Base-by-base conservation (phyloP, 129 eudicot species). In the Tanacetum coccineum region DNA sequence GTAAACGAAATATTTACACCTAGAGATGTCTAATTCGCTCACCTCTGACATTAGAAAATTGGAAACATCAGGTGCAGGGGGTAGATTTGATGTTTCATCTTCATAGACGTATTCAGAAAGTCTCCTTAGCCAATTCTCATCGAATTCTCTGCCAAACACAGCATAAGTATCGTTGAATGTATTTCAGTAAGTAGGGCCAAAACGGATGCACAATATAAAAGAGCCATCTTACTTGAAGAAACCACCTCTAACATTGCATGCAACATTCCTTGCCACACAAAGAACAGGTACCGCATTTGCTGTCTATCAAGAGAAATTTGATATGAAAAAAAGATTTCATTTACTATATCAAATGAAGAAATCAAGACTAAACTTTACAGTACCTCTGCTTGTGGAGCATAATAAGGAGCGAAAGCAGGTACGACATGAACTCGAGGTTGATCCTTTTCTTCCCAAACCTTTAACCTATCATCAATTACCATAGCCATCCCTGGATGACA, bases 361-460 rank as follows among this genome's bases (percentile, higher is more conserved):
- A 62, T 42, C 48, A 44, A 66, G 15, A 76, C 40, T 30, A 15
- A 61, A 74, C 18, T 62, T 44, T n/a, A 69, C 12, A 61, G 40
- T 72, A 94, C 99, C 99, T 94, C 99, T 40, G 99, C 99, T 56
- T 89, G 97, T 11, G 99, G 99, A 66, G 99, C 97, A 79, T 84
- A 89, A 74, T 94, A 94, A 44, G 99, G 99, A 75, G 97, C 68
- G 70, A 94, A 94, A 51, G 97, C 87, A 75, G 99, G 97, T 13
- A 94, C 99, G 17, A 89, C 88, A 64, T 94, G 99, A 74, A 94
- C 99, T 70, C 97, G 86, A 70, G 95, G 95, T 76, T 94, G 99
- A 76, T 94, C 99, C 75, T 79, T 89, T 13, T 87, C 99, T 59
- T 94, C 99, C 99, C 99, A 94, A 68, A 94, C 99, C 79, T 82